Evolutionary conservation across 2,329 filamentous ascomycete genomes (phyloP), one percentile per base, ranked within the genome.

Genomic region (Penicillium sp.): DNA sequence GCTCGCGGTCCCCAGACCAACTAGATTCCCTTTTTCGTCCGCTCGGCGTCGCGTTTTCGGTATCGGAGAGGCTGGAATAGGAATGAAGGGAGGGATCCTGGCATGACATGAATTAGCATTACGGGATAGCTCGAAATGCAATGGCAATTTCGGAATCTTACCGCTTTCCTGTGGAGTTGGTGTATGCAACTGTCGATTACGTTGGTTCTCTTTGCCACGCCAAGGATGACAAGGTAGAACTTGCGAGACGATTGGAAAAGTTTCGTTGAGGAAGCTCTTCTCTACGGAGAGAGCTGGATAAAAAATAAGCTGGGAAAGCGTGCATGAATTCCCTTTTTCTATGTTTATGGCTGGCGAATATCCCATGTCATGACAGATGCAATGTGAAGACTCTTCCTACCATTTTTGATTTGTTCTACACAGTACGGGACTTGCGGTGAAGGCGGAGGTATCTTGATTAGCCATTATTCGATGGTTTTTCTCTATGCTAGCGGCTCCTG

Each of bases 1-100:
- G 80, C 90, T 66, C 85, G 86, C 65, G 88, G 87, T 69, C 79
- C 82, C 66, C 64, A 72, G 58, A 74, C 64, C 60, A 65, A 69
- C 59, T 75, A 75, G 63, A 65, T 64, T 62, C 53, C 56, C 60
- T 55, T 57, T 52, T 59, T 61, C 53, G 52, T 58, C 50, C 43
- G 58, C 49, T 60, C 63, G 64, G 65, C 61, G 65, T 67, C 64
- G 66, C 61, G 62, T 65, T 66, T 67, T 65, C 63, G 64, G 63
- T 68, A 56, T 62, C 62, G 60, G 65, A 68, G 59, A 60, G 64
- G 62, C 66, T 66, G 64, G 64, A 70, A 61, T 58, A 57, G 53
- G 46, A 58, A 55, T 58, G 53, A 55, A 54, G 57, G 54, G 53
- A 54, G 56, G 62, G 60, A 63, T 63, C 62, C 63, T 70, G 66